Evolutionary conservation across 2,329 filamentous ascomycete genomes (phyloP), one percentile per base, ranked within the genome.

Genomic region (Verticillium dahliae): DNA sequence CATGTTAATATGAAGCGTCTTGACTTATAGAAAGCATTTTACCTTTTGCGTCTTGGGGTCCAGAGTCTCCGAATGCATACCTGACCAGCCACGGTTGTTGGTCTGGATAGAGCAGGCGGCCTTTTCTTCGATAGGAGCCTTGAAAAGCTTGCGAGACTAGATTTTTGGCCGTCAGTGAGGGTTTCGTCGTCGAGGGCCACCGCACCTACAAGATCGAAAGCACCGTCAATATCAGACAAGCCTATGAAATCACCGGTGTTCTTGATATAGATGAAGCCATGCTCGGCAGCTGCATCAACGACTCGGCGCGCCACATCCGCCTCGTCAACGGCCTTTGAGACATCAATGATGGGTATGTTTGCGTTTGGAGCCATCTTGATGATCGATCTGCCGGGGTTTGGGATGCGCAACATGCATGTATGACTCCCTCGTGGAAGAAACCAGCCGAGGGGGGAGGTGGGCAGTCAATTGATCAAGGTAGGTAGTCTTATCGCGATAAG

Each of bases 251-350:
- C 80, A 54, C 87, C 89, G 27, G 86, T 82, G 70, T 91, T 93
- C 70, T 87, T 88, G 69, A 98, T 87, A 72, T 95, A 98, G 64
- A 97, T 85, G 74, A 98, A 98, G 64, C 94, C 94, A 75, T 92
- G 89, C 60, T 88, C 86, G 41, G 87, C 85, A 2, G 92, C 93
- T 1, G 94, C 94, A 63, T 90, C 84, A 52, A 97, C 86, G 52
- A 98, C 82, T 65, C 86, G 83, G 61, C 85, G 85, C 59, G 90
- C 89, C 22, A 86, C 76, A 56, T 78, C 74, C n/a, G 72, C 71
- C 62, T 83, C 77, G 65, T 89, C 79, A 10, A 75, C 68, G 5
- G 82, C 78, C 18, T 82, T 80, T 4, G 87, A 88, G 66, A 97
- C 87, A 73, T 97, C 90, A 68, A 98, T 91, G 59, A 97, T 79